Conservation (phyloP, 345 rosid genomes). For the Hirschfeldia incana region DNA sequence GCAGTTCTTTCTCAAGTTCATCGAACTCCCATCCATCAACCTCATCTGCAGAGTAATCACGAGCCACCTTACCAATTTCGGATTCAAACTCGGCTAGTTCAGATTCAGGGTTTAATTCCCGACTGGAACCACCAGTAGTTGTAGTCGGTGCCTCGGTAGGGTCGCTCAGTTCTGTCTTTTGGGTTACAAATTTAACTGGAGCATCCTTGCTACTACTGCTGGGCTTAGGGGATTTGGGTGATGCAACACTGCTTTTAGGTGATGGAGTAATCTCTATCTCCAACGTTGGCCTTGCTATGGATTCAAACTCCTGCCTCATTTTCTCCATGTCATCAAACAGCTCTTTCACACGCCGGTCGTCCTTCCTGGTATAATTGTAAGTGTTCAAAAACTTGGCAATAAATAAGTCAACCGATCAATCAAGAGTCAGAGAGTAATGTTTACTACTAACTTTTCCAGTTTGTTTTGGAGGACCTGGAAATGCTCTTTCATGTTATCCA, state of each 20-base stretch:
- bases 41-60: slow-evolving; percentile 76
- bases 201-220: slow-evolving; percentile 34
- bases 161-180: slow-evolving; percentile 41
- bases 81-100: slow-evolving; percentile 90
- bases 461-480: slow-evolving; percentile 58
- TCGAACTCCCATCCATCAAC: slow-evolving; percentile 96
- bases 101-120: slow-evolving; percentile 52
- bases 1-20: slow-evolving; percentile 87
- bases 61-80: slow-evolving; percentile 79
- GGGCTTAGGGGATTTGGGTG: slow-evolving; percentile 42
- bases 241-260: slow-evolving; percentile 35
- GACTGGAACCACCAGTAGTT: slow-evolving; percentile 33
- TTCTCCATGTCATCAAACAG: slow-evolving; percentile 78
- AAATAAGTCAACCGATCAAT: neutral
- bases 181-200: slow-evolving; percentile 33
- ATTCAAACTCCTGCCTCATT: slow-evolving; percentile 71
- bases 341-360: slow-evolving; percentile 55
- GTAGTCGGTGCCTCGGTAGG: slow-evolving; percentile 22
- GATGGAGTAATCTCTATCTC: slow-evolving; percentile 73
- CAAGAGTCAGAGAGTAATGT: neutral
- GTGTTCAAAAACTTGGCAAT: neutral
- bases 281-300: slow-evolving; percentile 78
- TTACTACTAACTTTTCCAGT: slow-evolving; percentile 53
- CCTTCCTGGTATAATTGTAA: slow-evolving; percentile 58
- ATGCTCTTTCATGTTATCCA: slow-evolving; percentile 85